Conservation (phyloP, 768 basidiomycete genomes). For the Galerina marginata region DNA sequence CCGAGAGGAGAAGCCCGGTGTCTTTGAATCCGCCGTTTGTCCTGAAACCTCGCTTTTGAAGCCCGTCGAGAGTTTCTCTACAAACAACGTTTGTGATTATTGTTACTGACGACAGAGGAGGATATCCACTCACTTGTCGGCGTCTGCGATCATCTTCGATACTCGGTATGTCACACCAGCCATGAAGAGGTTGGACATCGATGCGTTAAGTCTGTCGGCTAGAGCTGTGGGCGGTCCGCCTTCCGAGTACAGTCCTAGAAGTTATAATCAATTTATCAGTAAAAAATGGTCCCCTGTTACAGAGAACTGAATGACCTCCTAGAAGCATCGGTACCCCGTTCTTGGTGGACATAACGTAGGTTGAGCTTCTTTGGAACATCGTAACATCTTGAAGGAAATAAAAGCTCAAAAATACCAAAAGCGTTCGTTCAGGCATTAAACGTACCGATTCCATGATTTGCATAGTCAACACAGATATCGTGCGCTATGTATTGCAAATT, state of each 20-base stretch:
- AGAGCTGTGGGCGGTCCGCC: slow-evolving; percentile 52
- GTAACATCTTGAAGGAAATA: slow-evolving; percentile 48
- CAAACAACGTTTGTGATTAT: neutral
- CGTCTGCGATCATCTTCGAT: slow-evolving; percentile 49
- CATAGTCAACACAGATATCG: slow-evolving; percentile 53
- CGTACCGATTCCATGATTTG: slow-evolving; percentile 48
- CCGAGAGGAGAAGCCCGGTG: slow-evolving; percentile 54
- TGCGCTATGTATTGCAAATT: slow-evolving; percentile 35
- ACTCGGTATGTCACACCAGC: slow-evolving; percentile 36
- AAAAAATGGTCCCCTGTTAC: too few relatives aligned
- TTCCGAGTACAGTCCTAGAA: slow-evolving; percentile 50
- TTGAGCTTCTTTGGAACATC: slow-evolving; percentile 63
- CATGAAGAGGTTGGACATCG: slow-evolving; percentile 46
- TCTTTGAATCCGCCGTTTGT: slow-evolving; percentile 54
- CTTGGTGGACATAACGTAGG: slow-evolving; percentile 58
- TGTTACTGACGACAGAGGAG: neutral
- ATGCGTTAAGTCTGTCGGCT: slow-evolving; percentile 56
- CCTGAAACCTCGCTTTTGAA: slow-evolving; percentile 64
- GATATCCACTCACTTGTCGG: slow-evolving; percentile 53
- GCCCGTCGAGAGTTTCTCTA: slow-evolving; percentile 51
- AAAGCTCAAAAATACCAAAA: neutral
- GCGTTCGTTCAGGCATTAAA: neutral
- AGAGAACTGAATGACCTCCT: slow-evolving; percentile 21
- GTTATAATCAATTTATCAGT: neutral
- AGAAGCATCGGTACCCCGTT: slow-evolving; percentile 39